Base-by-base conservation (phyloP, 148 eudicot species). In the Salicornia ramosissima region DNA sequence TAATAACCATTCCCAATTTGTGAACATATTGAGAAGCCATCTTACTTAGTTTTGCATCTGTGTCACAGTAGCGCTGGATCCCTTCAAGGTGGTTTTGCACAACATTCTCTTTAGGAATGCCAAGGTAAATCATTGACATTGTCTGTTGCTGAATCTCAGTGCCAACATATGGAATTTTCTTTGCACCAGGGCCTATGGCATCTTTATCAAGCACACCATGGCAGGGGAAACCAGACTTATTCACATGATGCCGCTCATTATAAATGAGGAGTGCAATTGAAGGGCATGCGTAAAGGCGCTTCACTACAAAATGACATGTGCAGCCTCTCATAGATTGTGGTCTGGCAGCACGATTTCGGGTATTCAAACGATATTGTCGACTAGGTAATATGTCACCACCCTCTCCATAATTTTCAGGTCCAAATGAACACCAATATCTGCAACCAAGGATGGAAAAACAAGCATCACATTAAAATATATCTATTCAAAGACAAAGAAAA, bases 401-500 rank as follows among this genome's bases (percentile, higher is more conserved):
- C 85, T 95, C 99, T 68, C 99, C 99, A 76, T 95, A 86, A 72
- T 95, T 86, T 80, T 95, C 99, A 68, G 99, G 99, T 68, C 99
- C 99, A 86, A 95, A 95, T 65, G 99, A 95, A 64, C 99, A 95
- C 97, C 99, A 95, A 77, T 95, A 95, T 83, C 99, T 91, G 85
- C 76, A 85, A 21, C 68, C 33, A 1, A 24, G 40, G 13, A 51
- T 22, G 28, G 46, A 29, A 8, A 46, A 9, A 18, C 19, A 24
- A 13, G 50, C n/a, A 70, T 33, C 26, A n/a, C 29, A 26, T 13
- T 0, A 11, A 34, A 49, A 34, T 19, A 55, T 10, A 45, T 59
- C 18, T 46, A 25, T 21, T 39, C 30, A 34, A 45, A 34, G 53
- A 5, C 8, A 36, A 33, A 34, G 6, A 13, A 30, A 34, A 51